Evolutionary conservation across 805 yeast genomes (phyloP), one percentile per base, ranked within the genome.

Genomic region (Schwanniomyces polymorphus): DNA sequence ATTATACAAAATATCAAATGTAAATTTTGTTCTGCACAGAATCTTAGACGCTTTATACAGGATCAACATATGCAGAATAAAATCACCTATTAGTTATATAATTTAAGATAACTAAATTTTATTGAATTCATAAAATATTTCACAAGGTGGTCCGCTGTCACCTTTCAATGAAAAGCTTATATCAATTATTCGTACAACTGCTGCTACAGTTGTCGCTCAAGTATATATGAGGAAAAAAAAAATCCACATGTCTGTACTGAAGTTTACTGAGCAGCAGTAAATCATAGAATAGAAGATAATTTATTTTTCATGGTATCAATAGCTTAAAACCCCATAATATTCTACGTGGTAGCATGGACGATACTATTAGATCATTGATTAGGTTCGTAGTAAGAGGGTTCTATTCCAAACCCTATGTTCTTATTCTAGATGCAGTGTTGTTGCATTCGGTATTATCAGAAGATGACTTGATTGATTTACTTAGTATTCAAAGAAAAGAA

Each of bases 391-490:
- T 84, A 1, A 76, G 98, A 52, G 91, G 95, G 14, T 94, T 92
- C 68, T 94, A 91, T 61, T 85, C 89, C 29, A 82, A 84, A 27
- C 85, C 88, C n/a, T 87, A 87, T 55, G 85, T 91, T 35, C 76
- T 92, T 39, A 84, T 92, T 7, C 65, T 94, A 52, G 99, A 92
- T 66, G 97, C 97, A 1, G 72, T 92, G 5, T 67, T 92, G 34
- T 80, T 86, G 58, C 99, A 92, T 66, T 85, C 91, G 12, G 97
- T 92, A 7, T 76, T 92, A 27, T 86, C 91, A 16, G 99, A 94
- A 66, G 97, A 92, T 51, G 99, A 94, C 67, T 74, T 94, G 61
- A 80, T 87, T 27, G 84, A 81, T 59, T 74, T 94, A 44, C 73
- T 92, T 39, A 91, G 94, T 17, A 83, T 94, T 55, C 90, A 89